These are phyloP conservation scores for Boletus rubescentipes DNA, from an alignment of 768 basidiomycete species.

Conservation along the genomic window DNA sequence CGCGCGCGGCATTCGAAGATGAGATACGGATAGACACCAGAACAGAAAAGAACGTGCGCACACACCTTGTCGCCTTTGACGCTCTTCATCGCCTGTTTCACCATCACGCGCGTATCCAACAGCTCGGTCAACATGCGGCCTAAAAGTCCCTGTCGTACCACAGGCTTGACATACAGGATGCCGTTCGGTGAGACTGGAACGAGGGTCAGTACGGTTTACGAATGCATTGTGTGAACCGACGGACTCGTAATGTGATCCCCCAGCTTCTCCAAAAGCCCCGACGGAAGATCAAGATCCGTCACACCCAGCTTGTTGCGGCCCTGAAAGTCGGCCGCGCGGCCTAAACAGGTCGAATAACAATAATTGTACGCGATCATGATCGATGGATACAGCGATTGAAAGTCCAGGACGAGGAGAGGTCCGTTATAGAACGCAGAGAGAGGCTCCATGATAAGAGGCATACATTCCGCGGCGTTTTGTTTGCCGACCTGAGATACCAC, in stretches of 20 bases:
- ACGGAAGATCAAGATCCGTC: slow-evolving; percentile 62
- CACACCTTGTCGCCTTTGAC: slow-evolving; percentile 71
- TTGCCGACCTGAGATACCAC: slow-evolving; percentile 69
- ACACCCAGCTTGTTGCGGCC: slow-evolving; percentile 89
- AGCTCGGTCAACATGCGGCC: slow-evolving; percentile 91
- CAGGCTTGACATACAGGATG: slow-evolving; percentile 86
- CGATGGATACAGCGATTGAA: slow-evolving; percentile 95
- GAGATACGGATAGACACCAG: neutral
- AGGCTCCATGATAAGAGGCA: slow-evolving; percentile 95
- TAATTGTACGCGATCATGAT: slow-evolving; percentile 99
- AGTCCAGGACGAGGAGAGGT: slow-evolving; percentile 92
- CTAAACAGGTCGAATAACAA: slow-evolving; percentile 95
- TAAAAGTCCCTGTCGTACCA: slow-evolving; percentile 80
- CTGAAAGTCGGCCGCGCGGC: slow-evolving; percentile 83
- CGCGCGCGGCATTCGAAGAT: neutral
- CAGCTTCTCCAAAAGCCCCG: slow-evolving; percentile 66
- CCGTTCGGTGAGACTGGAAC: slow-evolving; percentile 88
- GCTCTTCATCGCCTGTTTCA: slow-evolving; percentile 94
- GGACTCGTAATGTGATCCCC: slow-evolving; percentile 76
- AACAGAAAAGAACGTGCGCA: neutral
- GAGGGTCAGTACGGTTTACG: neutral
- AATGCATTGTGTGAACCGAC: slow-evolving; percentile 14
- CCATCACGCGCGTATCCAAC: slow-evolving; percentile 95
- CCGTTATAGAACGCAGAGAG: slow-evolving; percentile 89
- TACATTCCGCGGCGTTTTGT: slow-evolving; percentile 95